These are phyloP conservation scores for Neonothopanus nambi DNA, from an alignment of 1,284 basidiomycete species.

Conservation along the genomic window DNA sequence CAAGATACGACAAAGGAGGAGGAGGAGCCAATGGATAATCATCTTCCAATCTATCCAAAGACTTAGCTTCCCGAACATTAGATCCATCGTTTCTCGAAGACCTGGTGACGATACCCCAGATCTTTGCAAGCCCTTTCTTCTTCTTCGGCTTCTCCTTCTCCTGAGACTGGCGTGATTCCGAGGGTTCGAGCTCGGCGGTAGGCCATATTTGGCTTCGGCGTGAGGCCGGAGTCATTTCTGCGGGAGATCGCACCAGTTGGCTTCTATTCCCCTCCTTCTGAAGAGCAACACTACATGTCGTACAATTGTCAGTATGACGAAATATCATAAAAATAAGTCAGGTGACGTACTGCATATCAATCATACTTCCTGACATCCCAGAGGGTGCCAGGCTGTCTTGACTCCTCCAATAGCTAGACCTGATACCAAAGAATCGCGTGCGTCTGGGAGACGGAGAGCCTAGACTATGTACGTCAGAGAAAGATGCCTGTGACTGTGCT, in stretches of 20 bases:
- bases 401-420: slow-evolving; percentile 75
- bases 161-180: slow-evolving; percentile 26
- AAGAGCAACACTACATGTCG: slow-evolving; percentile 59
- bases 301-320: not conserved
- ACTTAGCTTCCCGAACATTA: slow-evolving; percentile 32
- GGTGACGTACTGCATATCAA: slow-evolving; percentile 11
- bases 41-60: slow-evolving; percentile 37
- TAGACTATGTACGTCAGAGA: slow-evolving; percentile 75
- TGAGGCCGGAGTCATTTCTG: slow-evolving; percentile 41
- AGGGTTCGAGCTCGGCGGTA: slow-evolving; percentile 34
- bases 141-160: slow-evolving; percentile 60
- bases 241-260: slow-evolving; percentile 39
- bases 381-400: slow-evolving; percentile 77
- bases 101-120: slow-evolving; percentile 79
- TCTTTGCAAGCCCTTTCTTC: slow-evolving; percentile 79
- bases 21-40: slow-evolving; percentile 80
- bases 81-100: slow-evolving; percentile 42
- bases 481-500: slow-evolving; percentile 73
- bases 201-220: slow-evolving; percentile 60
- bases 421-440: slow-evolving; percentile 81
- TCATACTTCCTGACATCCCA: slow-evolving; percentile 88
- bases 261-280: slow-evolving; percentile 58
- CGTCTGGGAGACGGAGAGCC: slow-evolving; percentile 67
- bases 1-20: slow-evolving; percentile 82
- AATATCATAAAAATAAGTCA: slow-evolving; percentile 24